Percentiles rank a stretch among this genome's conserved stretches.
Conservation (phyloP, 805 yeast species). For the Ogataea nakhonphanomensis region DNA sequence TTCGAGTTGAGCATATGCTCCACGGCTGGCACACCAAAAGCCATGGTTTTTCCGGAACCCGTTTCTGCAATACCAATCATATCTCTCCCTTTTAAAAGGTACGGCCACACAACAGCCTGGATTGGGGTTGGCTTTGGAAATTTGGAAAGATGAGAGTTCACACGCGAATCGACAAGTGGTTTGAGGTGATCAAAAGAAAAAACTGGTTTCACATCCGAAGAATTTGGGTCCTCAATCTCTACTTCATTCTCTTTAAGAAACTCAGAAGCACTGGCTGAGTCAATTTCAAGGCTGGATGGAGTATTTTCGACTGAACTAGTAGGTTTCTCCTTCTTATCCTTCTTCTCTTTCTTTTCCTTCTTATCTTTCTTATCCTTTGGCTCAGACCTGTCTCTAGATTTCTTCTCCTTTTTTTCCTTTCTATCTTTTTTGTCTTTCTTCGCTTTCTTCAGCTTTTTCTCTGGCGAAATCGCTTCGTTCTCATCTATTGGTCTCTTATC, state of each 20-base stretch:
- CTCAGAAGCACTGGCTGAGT: constrained; percentile 54
- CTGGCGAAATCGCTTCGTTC: constrained; percentile 25
- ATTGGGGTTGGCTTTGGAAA: constrained; percentile 94
- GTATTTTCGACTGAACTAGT: constrained; percentile 12
- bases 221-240: constrained; percentile 65
- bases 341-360: constrained; percentile 31
- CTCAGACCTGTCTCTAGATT: not conserved
- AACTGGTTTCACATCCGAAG: constrained; percentile 59
- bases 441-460: constrained; percentile 23
- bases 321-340: constrained; percentile 34
- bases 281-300: constrained; percentile 2
- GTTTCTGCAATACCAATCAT: constrained; percentile 98
- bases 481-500: constrained; percentile 25
- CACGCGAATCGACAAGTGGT: constrained; percentile 45
- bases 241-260: constrained; percentile 74
- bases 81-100: constrained; percentile 69
- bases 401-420: constrained; percentile 26
- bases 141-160: constrained; percentile 58
- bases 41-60: constrained; percentile 96
- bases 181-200: constrained; percentile 59
- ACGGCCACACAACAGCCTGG: constrained; percentile 95
- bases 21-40: constrained; percentile 97
- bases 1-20: constrained; percentile 52
- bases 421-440: constrained; percentile 30
- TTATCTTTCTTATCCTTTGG: constrained; percentile 26